phyloP scores from a whole-genome alignment of 2,329 filamentous ascomycete species.

The Neofusicoccum laricinum region DNA sequence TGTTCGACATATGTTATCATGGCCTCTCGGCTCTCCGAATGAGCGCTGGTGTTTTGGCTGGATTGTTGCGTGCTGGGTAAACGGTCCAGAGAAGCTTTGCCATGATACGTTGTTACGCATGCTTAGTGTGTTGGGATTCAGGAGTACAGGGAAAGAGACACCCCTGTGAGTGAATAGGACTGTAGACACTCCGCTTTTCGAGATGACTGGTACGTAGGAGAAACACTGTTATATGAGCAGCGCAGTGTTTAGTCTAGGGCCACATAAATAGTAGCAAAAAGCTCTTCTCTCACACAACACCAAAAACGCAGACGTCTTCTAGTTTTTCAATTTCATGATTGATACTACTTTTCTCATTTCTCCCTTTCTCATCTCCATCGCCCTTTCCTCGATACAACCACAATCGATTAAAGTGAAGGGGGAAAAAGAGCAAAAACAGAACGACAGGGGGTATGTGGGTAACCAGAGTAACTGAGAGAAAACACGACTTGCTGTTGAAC shows the following conservation, averaged over 20 bases:
- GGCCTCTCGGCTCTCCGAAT: too few relatives aligned
- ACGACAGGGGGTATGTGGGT: constrained; percentile 8
- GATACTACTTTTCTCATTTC: not conserved
- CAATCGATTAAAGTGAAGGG: not conserved
- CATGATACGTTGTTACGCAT: not conserved
- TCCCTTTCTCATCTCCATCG: too few relatives aligned
- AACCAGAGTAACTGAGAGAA: not conserved
- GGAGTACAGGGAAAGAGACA: too few relatives aligned
- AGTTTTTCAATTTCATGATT: not conserved
- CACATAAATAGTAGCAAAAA: not conserved
- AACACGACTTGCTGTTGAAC: not conserved
- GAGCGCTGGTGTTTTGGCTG: too few relatives aligned
- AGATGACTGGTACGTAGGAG: too few relatives aligned
- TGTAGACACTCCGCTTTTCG: not conserved
- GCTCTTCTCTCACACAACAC: not conserved
- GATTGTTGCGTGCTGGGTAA: not conserved
- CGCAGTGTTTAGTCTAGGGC: too few relatives aligned
- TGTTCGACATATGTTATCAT: too few relatives aligned
- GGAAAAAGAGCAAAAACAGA: not conserved
- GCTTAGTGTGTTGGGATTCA: too few relatives aligned
- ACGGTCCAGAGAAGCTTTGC: not conserved
- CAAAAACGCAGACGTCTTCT: not conserved
- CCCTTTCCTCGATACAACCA: not conserved
- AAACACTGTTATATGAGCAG: too few relatives aligned
- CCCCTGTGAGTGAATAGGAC: too few relatives aligned